phyloP scores from a whole-genome alignment of 1,284 basidiomycete genomes.

The Lentinula novae-zelandiae region DNA sequence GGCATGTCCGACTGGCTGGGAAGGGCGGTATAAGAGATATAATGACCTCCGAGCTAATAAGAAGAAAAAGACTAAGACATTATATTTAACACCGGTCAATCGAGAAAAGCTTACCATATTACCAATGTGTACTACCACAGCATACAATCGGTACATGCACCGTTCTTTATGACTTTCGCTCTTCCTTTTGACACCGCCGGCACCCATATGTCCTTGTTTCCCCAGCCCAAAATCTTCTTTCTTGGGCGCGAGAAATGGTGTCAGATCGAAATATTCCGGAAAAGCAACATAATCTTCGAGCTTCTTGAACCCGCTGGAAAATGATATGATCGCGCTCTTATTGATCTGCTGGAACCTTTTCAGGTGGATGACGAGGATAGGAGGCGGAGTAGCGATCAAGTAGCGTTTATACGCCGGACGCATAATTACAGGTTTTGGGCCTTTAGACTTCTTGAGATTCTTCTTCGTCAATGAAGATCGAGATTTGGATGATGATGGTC shows the following conservation, averaged over 20 bases:
- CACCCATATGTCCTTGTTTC: constrained; percentile 28
- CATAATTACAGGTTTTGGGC: constrained; percentile 64
- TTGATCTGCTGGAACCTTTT: constrained; percentile 87
- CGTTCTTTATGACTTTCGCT: constrained; percentile 39
- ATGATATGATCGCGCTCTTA: constrained; percentile 42
- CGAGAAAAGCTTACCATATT: constrained; percentile 61
- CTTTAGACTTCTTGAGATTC: constrained; percentile 20
- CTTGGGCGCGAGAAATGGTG: constrained; percentile 82
- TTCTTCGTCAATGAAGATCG: constrained; percentile 20
- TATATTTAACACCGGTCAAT: neutral
- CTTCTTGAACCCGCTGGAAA: constrained; percentile 74
- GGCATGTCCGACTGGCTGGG: constrained; percentile 28
- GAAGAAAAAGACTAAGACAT: constrained; percentile 10
- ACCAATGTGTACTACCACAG: constrained; percentile 89
- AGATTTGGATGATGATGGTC: constrained; percentile 8
- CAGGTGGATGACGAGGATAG: constrained; percentile 87
- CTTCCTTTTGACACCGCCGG: constrained; percentile 20
- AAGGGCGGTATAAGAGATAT: constrained; percentile 76
- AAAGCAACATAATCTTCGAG: constrained; percentile 87
- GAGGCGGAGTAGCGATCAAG: constrained; percentile 82
- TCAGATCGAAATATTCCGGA: constrained; percentile 81
- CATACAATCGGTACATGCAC: constrained; percentile 73
- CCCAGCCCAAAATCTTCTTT: constrained; percentile 64
- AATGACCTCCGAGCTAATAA: constrained; percentile 75
- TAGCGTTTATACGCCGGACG: constrained; percentile 91